Conservation (phyloP, 139 green algal genomes). For the Chlorella sp. region DNA sequence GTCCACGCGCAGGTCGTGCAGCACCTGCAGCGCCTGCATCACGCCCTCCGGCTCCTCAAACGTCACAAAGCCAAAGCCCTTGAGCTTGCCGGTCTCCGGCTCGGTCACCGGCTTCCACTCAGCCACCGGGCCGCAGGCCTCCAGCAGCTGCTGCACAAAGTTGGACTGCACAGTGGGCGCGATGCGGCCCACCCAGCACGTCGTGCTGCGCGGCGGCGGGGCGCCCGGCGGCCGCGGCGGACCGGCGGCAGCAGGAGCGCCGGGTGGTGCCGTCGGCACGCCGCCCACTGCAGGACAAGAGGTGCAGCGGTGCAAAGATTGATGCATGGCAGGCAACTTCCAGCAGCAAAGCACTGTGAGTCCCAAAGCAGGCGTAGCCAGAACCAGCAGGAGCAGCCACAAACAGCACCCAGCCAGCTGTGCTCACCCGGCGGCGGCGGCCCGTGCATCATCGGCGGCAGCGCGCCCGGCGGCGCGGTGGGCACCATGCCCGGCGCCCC, state of each 20-base stretch:
- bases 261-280: background rate
- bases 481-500: background rate
- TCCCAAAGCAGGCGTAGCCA: too few relatives aligned
- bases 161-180: slow-evolving; percentile 77
- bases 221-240: background rate
- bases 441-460: background rate
- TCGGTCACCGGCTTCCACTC: slow-evolving; percentile 92
- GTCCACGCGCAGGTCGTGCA: slow-evolving; percentile 80
- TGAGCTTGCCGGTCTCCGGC: slow-evolving; percentile 74
- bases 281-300: background rate
- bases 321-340: too few relatives aligned
- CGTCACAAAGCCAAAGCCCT: slow-evolving; percentile 95
- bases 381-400: background rate
- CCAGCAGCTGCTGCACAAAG: slow-evolving; percentile 76
- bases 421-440: background rate
- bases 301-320: too few relatives aligned
- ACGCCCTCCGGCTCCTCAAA: slow-evolving; percentile 83
- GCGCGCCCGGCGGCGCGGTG: background rate
- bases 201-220: slow-evolving; percentile 66
- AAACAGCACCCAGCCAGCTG: background rate
- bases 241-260: background rate
- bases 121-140: slow-evolving; percentile 80
- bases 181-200: slow-evolving; percentile 91
- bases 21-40: slow-evolving; percentile 70
- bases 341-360: too few relatives aligned